A percentile compares a stretch with the other conserved stretches of the same genome.
Conservation (phyloP, 176 grass and related monocot genomes). For the Hordeum vulgare region DNA sequence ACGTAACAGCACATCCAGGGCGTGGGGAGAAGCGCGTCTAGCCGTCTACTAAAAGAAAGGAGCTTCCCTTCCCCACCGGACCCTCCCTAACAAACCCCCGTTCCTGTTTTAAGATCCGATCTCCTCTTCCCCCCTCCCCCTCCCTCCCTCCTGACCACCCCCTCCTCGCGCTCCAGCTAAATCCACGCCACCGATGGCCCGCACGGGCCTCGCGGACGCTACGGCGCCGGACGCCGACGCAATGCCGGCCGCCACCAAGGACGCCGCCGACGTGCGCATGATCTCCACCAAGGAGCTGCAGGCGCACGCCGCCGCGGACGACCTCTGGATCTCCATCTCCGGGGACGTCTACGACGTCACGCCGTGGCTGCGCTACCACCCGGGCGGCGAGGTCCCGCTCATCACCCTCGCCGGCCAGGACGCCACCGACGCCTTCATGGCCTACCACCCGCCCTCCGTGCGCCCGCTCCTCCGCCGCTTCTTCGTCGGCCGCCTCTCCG, state of each 20-base stretch:
- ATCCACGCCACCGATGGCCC: constrained; percentile 11
- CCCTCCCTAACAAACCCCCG: neutral
- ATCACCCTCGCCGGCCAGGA: constrained; percentile 70
- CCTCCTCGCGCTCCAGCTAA: neutral
- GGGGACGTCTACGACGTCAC: constrained; percentile 91
- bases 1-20: neutral
- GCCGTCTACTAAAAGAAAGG: neutral
- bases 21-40: neutral
- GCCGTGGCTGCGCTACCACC: constrained; percentile 52
- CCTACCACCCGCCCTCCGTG: constrained; percentile 67
- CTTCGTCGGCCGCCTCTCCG: constrained; percentile 61
- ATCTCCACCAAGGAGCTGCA: constrained; percentile 62
- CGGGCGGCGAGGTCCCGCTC: constrained; percentile 66
- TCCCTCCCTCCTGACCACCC: neutral
- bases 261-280: constrained; percentile 8
- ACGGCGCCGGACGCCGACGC: constrained; percentile 31
- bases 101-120: constrained; percentile 25
- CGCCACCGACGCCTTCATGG: constrained; percentile 72
- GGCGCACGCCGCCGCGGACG: constrained; percentile 27
- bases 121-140: neutral
- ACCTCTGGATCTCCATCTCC: constrained; percentile 87
- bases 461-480: constrained; percentile 52
- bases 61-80: neutral
- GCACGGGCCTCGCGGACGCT: neutral
- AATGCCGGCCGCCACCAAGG: neutral